Base-by-base conservation (phyloP, 805 yeast species). In the Crinitomyces ghanaensis region DNA sequence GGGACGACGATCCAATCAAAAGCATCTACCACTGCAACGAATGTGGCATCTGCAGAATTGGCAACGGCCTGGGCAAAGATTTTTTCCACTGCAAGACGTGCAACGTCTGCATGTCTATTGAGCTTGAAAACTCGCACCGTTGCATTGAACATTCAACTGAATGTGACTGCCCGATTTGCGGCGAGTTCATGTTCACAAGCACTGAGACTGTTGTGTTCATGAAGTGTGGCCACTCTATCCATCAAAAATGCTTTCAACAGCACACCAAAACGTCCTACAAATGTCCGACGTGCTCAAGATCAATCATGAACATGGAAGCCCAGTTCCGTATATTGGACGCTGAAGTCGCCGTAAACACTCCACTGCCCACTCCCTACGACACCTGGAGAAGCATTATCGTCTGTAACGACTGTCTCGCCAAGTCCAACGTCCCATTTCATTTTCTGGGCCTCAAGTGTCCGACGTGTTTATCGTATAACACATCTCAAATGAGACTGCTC, bases 181-280 rank as follows among this genome's bases (percentile, higher is more conserved):
- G 80, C 37, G 96, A 85, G 46, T 85, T 76, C 54, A 72, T 86
- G 72, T 86, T 86, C 53, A 79, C 84, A 11, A 77, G 91, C 3
- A 73, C 79, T 5, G 68, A 65, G 50, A 77, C 84, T 7, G 93
- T 85, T 27, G 93, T 84, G 14, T 85, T 86, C 53, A 84, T 86
- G 95, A 63, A 66, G 3, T 86, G 97, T 58, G 95, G 96, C 2
- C 97, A 86, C 57, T 82, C 94, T 24, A 86, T 86, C 38, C 97
- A 86, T 58, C 83, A 84, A 53, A 49, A 55, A 18, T 86, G 97
- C 54, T 85, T 74, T 53, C 77, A 77, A 40, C 88, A 82, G 43
- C 75, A 79, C 52, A 72, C 82, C n/a, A 69, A 74, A 44, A 84
- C 80, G 51, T 73, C 81, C 11, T 86, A 84, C 63, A 82, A 83